Conservation (phyloP, 768 basidiomycete species). For the Paxillus rubicundulus region DNA sequence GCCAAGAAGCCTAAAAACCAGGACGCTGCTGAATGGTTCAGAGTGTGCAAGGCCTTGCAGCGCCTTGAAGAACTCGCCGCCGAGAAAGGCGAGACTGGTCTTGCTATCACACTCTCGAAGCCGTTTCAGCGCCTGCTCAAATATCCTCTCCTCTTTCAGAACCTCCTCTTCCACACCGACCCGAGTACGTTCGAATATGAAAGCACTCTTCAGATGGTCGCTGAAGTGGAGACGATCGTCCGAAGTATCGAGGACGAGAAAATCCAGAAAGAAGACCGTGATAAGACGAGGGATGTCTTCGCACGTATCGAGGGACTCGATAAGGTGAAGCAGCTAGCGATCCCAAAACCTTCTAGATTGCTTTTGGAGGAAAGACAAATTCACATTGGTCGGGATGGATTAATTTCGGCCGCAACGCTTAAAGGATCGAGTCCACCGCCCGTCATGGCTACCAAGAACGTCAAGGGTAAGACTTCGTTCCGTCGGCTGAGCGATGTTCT, state of each 20-base stretch:
- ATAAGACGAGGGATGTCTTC: conserved; percentile 91
- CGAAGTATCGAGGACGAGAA: conserved; percentile 98
- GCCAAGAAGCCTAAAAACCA: conserved; percentile 82
- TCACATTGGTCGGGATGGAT: conserved; percentile 33
- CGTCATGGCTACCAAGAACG: conserved; percentile 46
- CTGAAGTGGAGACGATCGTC: conserved; percentile 95
- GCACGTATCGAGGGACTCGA: conserved; percentile 96
- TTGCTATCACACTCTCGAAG: conserved; percentile 93
- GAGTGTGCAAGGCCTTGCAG: conserved; percentile 70
- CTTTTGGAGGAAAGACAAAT: conserved; percentile 79
- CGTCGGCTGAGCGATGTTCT: conserved; percentile 90
- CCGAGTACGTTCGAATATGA: conserved; percentile 98
- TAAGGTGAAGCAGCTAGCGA: conserved; percentile 86
- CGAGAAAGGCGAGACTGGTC: conserved; percentile 89
- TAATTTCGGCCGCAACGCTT: conserved; percentile 11
- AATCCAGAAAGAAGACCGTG: conserved; percentile 92
- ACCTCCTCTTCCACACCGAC: conserved; percentile 94
- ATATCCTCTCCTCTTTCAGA: conserved; percentile 97
- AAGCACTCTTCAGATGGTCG: conserved; percentile 92
- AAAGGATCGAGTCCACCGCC: conserved; percentile 37
- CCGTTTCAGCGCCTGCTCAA: conserved; percentile 97
- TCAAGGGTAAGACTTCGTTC: conserved; percentile 83
- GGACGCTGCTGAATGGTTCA: conserved; percentile 74
- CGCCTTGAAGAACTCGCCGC: conserved; percentile 76
- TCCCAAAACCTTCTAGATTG: conserved; percentile 86